Conservation (phyloP, 2,329 filamentous ascomycete genomes). For the Fusarium buharicum region DNA sequence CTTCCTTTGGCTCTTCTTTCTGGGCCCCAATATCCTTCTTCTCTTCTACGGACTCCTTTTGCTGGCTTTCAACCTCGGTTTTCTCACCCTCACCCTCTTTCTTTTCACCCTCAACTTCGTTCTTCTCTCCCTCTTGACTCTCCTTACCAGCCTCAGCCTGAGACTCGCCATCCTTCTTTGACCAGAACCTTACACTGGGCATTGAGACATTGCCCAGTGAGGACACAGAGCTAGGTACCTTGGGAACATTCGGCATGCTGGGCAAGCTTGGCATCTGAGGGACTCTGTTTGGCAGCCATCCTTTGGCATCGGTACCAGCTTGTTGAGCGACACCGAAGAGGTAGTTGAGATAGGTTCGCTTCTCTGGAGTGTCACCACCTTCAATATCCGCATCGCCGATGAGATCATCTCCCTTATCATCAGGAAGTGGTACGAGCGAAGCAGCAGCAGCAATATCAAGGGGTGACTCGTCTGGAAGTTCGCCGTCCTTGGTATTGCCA, state of each 20-base stretch:
- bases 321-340: slow-evolving; percentile 62
- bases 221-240: slow-evolving; percentile 44
- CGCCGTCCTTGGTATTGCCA: slow-evolving; percentile 20
- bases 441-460: slow-evolving; percentile 65
- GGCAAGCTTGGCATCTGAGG: slow-evolving; percentile 51
- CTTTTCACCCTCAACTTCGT: background rate
- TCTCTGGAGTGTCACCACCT: slow-evolving; percentile 51
- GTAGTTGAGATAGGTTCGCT: slow-evolving; percentile 59
- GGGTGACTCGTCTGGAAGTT: slow-evolving; percentile 52
- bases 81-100: background rate
- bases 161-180: slow-evolving; percentile 35
- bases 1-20: background rate
- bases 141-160: background rate
- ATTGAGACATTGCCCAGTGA: slow-evolving; percentile 48
- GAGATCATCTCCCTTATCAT: slow-evolving; percentile 51
- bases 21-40: background rate
- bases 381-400: slow-evolving; percentile 47
- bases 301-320: slow-evolving; percentile 56
- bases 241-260: slow-evolving; percentile 46
- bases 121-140: background rate
- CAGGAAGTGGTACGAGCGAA: slow-evolving; percentile 60
- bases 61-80: background rate
- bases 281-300: slow-evolving; percentile 58
- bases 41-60: background rate
- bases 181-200: slow-evolving; percentile 48